These are phyloP conservation scores for Suillus hirtellus DNA, from an alignment of 768 basidiomycete species.

Conservation along the genomic window DNA sequence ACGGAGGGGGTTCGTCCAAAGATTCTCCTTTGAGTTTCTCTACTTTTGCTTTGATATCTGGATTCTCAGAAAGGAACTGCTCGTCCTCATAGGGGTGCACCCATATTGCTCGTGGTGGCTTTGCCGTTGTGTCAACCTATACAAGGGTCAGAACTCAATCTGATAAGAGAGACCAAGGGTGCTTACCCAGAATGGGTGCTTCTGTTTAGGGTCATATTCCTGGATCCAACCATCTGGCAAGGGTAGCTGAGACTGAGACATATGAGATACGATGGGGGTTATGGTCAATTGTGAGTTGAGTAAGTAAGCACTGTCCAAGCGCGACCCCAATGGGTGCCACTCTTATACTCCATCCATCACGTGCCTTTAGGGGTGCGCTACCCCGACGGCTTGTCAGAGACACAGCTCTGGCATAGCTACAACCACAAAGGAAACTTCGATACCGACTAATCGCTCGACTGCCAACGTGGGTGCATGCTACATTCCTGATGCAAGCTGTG, in stretches of 20 bases:
- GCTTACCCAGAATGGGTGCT: conserved; percentile 52
- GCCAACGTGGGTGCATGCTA: not conserved
- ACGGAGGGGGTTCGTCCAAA: conserved; percentile 28
- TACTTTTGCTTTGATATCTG: conserved; percentile 44
- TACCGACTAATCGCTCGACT: not conserved
- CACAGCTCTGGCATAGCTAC: not conserved
- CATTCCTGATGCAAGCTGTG: not conserved
- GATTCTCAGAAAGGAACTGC: conserved; percentile 57
- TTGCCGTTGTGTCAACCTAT: conserved; percentile 64
- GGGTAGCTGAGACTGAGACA: conserved; percentile 29
- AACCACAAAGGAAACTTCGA: not conserved
- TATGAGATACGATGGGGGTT: conserved; percentile 12
- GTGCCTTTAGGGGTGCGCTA: conserved; percentile 1
- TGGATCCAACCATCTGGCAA: conserved; percentile 61
- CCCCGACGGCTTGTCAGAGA: not conserved
- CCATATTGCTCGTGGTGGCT: conserved; percentile 70
- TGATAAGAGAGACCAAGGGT: too few relatives aligned
- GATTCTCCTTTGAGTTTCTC: conserved; percentile 11
- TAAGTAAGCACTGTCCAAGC: not conserved
- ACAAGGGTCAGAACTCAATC: not conserved
- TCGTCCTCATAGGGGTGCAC: conserved; percentile 72
- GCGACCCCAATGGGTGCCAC: conserved; percentile 16
- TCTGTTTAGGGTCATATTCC: conserved; percentile 42
- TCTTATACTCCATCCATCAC: conserved; percentile 1
- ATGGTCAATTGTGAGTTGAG: not conserved